Conservation (phyloP, 2,329 filamentous ascomycete species). For the Cercospora canescens region DNA sequence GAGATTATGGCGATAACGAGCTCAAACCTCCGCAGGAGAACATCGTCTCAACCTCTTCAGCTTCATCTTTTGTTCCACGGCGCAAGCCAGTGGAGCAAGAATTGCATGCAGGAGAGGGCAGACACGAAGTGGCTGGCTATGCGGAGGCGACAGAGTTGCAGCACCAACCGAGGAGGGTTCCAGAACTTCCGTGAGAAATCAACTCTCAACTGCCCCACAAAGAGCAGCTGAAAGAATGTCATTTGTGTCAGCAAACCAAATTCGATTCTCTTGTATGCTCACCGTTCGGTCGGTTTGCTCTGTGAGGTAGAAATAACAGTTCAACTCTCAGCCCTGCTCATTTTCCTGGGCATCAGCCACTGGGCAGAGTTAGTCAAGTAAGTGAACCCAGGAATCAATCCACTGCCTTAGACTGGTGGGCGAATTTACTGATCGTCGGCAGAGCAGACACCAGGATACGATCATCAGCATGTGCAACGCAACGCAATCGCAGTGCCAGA, state of each 20-base stretch:
- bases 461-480: background rate
- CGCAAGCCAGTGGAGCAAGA: background rate
- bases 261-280: background rate
- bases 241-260: background rate
- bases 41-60: background rate
- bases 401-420: background rate
- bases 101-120: background rate
- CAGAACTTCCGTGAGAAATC: slow-evolving; percentile 1
- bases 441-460: background rate
- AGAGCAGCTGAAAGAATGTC: background rate
- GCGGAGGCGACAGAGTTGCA: slow-evolving; percentile 6
- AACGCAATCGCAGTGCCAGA: background rate
- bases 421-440: background rate
- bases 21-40: background rate
- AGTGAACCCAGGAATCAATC: background rate
- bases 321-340: background rate
- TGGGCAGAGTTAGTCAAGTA: background rate
- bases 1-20: background rate
- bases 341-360: background rate
- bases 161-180: slow-evolving; percentile 1
- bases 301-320: background rate
- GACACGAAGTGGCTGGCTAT: slow-evolving; percentile 3
- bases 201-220: background rate
- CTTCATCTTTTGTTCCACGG: background rate
- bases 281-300: background rate